Base-by-base conservation (phyloP, 2,329 filamentous ascomycete genomes). In the Neofusicoccum parvum region DNA sequence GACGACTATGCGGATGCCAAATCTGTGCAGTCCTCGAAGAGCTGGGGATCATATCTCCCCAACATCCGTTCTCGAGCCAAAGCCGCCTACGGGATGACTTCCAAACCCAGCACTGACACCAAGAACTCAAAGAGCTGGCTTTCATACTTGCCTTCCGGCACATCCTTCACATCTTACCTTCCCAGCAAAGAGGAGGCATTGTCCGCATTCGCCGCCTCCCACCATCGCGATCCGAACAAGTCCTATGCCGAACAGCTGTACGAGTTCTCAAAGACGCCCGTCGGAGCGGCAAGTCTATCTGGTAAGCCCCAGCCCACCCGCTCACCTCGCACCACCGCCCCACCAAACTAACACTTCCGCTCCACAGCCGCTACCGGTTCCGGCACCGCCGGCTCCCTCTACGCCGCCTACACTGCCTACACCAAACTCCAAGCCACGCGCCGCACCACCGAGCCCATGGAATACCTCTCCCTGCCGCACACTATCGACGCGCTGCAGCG, bases 191-290 rank as follows among this genome's bases (percentile, higher is more conserved):
- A 81, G 67, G 72, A 71, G 5, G 77, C 79, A 2, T 72, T 83
- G 5, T 81, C 80, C 45, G 75, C 80, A 6, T 83, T 83, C 69
- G 78, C 81, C 62, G 69, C 76, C 39, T 78, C 75, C 58, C 80
- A 83, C 67, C 70, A 79, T 32, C 76, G 80, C 39, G 80, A 84
- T 66, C 79, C 79, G 2, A 80, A 76, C 62, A 84, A 84, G 69
- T 79, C 79, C 50, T 82, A 82, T 67, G 74, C 81, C 4, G 80
- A 83, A 68, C 82, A 84, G 68, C 71, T 84, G 14, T 80, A 81
- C 65, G 81, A 82, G 65, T 83, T 84, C 67, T 81, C 79, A 0
- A 81, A 82, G 68, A 84, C 82, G 6, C 82, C 82, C 4, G 81
- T 84, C 3, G 82, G 82, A 14, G 82, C 81, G 45, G 81, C 80